Conservation (phyloP, 495 filamentous ascomycete genomes). For the Cairneyella variabilis region DNA sequence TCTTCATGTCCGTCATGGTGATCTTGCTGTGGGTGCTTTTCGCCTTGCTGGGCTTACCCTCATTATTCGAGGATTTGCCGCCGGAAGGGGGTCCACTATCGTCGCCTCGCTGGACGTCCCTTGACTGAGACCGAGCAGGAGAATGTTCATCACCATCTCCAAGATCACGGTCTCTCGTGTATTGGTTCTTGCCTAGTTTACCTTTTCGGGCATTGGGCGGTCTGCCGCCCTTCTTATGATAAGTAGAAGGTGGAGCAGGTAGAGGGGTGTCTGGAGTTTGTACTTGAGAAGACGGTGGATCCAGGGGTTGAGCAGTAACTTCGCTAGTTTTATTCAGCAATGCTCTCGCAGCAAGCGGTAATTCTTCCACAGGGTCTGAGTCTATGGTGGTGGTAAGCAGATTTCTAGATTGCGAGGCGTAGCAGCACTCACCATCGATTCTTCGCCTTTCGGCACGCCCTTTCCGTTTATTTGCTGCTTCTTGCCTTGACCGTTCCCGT, state of each 20-base stretch:
- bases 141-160: constrained; percentile 57
- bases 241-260: constrained; percentile 34
- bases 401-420: too few species aligned
- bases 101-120: constrained; percentile 43
- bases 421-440: constrained; percentile 69
- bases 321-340: constrained; percentile 30
- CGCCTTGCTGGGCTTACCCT: constrained; percentile 29
- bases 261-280: constrained; percentile 33
- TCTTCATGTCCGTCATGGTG: constrained; percentile 89
- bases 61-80: constrained; percentile 23
- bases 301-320: constrained; percentile 16
- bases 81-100: constrained; percentile 18
- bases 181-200: constrained; percentile 80
- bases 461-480: constrained; percentile 71
- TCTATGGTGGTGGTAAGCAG: constrained; percentile 40
- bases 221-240: constrained; percentile 55
- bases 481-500: constrained; percentile 60
- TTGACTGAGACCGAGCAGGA: constrained; percentile 60
- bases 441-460: constrained; percentile 67
- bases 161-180: constrained; percentile 68
- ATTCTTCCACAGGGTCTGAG: constrained; percentile 58
- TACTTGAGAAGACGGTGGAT: constrained; percentile 29
- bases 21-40: constrained; percentile 57
- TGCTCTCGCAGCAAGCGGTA: constrained; percentile 42
- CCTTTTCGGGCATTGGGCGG: constrained; percentile 59